These are phyloP conservation scores for Onygenales sp. DNA, from an alignment of 2,329 filamentous ascomycete genomes.

Conservation along the genomic window DNA sequence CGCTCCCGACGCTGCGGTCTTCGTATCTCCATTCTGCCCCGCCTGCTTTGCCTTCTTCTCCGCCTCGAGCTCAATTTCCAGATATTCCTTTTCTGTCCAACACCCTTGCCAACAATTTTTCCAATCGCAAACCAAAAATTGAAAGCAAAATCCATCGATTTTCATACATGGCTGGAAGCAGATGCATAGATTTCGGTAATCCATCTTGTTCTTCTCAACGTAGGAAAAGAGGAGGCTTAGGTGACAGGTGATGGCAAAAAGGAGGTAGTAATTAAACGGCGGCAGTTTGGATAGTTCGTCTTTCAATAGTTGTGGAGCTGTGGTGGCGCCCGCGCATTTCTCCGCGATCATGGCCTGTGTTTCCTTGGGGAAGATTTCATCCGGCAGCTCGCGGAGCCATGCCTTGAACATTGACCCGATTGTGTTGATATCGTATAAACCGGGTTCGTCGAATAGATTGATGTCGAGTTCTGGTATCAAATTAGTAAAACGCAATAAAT, in stretches of 20 bases:
- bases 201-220: constrained; percentile 96
- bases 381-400: constrained; percentile 89
- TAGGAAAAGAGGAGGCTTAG: constrained; percentile 84
- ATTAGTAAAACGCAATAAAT: constrained; percentile 6
- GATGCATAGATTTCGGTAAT: constrained; percentile 88
- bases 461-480: constrained; percentile 63
- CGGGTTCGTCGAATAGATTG: constrained; percentile 75
- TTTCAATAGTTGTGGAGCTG: constrained; percentile 74
- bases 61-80: constrained; percentile 46
- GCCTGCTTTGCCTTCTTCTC: constrained; percentile 23
- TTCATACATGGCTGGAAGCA: constrained; percentile 97
- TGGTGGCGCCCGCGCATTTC: constrained; percentile 68
- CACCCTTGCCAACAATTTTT: constrained; percentile 95
- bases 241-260: constrained; percentile 95
- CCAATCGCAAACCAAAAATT: constrained; percentile 92
- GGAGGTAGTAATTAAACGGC: constrained; percentile 93
- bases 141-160: constrained; percentile 90
- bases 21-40: constrained; percentile 18
- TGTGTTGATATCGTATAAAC: constrained; percentile 93
- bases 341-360: constrained; percentile 71
- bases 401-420: constrained; percentile 94
- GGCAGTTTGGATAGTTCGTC: constrained; percentile 91
- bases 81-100: constrained; percentile 74
- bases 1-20: constrained; percentile 11
- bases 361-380: constrained; percentile 81